A percentile compares a stretch with the other conserved stretches of the same genome.
Conservation (phyloP, 2,329 filamentous ascomycete genomes). For the Colletotrichum karsti region DNA sequence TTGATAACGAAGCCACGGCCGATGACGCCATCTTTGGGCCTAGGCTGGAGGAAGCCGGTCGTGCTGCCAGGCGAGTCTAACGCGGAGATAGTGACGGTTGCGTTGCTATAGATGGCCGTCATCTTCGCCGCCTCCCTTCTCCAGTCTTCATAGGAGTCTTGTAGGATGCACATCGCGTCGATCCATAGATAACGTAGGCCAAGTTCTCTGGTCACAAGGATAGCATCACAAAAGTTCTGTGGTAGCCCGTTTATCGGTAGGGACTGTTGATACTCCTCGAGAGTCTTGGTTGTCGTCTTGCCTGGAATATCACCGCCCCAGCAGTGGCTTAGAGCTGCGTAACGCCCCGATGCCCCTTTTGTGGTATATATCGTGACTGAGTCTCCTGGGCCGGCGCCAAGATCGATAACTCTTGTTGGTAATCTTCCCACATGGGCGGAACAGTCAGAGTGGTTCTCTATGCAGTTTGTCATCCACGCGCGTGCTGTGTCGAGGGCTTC, state of each 20-base stretch:
- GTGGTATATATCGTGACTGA: neutral
- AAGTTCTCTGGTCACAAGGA: slow-evolving; percentile 35
- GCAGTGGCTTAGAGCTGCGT: neutral
- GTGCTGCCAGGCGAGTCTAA: neutral
- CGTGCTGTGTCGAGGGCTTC: neutral
- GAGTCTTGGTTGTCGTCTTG: neutral
- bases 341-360: accelerated
- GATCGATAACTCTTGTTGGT: neutral
- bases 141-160: slow-evolving; percentile 32
- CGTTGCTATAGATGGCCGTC: slow-evolving; percentile 28
- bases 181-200: slow-evolving; percentile 40
- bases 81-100: slow-evolving; percentile 24
- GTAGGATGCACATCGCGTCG: slow-evolving; percentile 42
- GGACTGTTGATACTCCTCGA: neutral
- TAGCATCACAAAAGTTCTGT: slow-evolving; percentile 36
- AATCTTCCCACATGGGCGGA: neutral
- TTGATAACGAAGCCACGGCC: neutral
- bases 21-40: neutral
- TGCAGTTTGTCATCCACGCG: neutral
- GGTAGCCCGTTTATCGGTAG: slow-evolving; percentile 7
- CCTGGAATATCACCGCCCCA: slow-evolving; percentile 8
- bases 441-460: neutral
- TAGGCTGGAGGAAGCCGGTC: neutral
- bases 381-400: accelerated
- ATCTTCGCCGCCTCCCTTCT: slow-evolving; percentile 25